Evolutionary conservation across 139 green algal species (phyloP).

Genomic region (Auxenochlorella pyrenoidosa): DNA sequence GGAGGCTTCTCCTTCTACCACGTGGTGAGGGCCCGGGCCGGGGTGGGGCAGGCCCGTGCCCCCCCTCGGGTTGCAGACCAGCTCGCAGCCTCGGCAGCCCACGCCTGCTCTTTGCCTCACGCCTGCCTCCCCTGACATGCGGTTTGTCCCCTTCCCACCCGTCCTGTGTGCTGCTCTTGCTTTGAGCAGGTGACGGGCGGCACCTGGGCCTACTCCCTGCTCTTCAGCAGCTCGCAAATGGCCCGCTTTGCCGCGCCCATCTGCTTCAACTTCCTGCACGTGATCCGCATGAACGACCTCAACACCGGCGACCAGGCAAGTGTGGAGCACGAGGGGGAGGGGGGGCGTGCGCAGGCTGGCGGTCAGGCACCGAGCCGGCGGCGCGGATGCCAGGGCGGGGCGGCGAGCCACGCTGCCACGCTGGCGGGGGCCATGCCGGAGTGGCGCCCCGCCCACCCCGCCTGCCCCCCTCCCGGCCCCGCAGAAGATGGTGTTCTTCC

Average conservation of each 20-base stretch:
- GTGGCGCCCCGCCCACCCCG: neutral
- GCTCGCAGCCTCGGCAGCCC: too few species aligned
- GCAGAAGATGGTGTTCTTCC: slow-evolving; percentile 67
- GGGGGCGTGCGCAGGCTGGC: neutral
- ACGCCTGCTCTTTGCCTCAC: too few species aligned
- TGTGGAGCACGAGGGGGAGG: neutral
- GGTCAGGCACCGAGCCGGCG: neutral
- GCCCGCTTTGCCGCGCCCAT: slow-evolving; percentile 91
- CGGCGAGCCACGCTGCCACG: too few species aligned
- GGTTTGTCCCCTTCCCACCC: neutral
- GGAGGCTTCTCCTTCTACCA: slow-evolving; percentile 82
- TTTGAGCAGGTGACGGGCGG: slow-evolving; percentile 53
- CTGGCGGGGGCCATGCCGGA: neutral
- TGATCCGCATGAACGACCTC: slow-evolving; percentile 59
- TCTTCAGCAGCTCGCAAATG: slow-evolving; percentile 58
- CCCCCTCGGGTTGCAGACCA: too few species aligned
- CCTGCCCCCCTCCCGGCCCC: neutral
- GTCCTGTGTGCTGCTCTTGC: neutral
- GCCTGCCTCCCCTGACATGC: neutral
- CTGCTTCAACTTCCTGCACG: slow-evolving; percentile 84
- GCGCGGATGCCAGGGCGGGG: too few species aligned
- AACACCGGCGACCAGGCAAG: slow-evolving; percentile 25
- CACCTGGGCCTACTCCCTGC: slow-evolving; percentile 68
- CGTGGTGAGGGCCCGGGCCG: slow-evolving; percentile 45
- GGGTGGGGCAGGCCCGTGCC: neutral